Conservation (phyloP, 768 basidiomycete genomes). For the Hericium rajendrae region DNA sequence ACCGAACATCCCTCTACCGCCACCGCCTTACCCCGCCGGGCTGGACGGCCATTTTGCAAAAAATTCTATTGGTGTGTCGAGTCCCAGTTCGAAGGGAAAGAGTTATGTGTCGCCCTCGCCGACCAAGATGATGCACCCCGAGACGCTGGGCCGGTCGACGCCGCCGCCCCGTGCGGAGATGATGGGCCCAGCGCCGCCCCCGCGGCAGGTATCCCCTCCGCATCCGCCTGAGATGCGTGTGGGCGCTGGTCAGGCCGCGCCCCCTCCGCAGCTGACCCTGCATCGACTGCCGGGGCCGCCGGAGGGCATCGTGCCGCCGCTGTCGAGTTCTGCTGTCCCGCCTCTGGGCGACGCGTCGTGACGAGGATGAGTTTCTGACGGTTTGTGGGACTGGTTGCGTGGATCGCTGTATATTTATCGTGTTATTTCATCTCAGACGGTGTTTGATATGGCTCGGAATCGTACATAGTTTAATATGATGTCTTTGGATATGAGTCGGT, state of each 20-base stretch:
- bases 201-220: neutral
- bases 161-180: neutral
- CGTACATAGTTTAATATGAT: too few species aligned
- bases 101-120: conserved; percentile 5
- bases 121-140: neutral
- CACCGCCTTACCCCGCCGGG: neutral
- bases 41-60: neutral
- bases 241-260: neutral
- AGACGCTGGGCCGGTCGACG: conserved; percentile 5
- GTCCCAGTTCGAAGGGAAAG: neutral
- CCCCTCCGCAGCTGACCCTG: neutral
- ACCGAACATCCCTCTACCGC: neutral
- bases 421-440: neutral
- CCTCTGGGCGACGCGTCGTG: neutral
- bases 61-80: neutral
- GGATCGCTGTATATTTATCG: neutral
- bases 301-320: neutral
- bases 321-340: neutral
- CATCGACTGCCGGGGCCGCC: neutral
- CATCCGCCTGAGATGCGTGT: neutral
- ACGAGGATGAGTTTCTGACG: neutral
- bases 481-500: too few species aligned
- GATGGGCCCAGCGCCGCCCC: neutral
- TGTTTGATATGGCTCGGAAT: too few species aligned
- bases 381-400: neutral